phyloP scores from a whole-genome alignment of 805 yeast genomes.

The Hanseniaspora taiwanica region DNA sequence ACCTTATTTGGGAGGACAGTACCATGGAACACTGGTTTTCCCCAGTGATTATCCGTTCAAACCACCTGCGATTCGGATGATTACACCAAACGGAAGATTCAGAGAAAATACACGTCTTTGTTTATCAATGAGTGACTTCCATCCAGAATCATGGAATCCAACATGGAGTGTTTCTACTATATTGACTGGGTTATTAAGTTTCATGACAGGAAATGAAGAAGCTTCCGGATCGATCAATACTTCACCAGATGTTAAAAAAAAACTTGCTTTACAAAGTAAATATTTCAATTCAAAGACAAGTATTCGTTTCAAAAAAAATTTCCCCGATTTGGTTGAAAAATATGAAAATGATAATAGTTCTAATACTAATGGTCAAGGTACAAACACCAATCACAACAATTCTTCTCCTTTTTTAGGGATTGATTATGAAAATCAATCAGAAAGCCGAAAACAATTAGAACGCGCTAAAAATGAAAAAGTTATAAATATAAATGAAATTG shows the following conservation, averaged over 20 bases:
- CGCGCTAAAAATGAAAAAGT: slow-evolving; percentile 22
- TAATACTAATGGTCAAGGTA: slow-evolving; percentile 3
- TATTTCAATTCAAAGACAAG: slow-evolving; percentile 46
- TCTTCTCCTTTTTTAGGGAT: slow-evolving; percentile 2
- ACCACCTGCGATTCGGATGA: slow-evolving; percentile 82
- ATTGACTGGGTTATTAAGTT: slow-evolving; percentile 72
- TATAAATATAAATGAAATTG: slow-evolving; percentile 26
- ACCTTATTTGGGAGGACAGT: slow-evolving; percentile 76
- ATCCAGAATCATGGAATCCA: slow-evolving; percentile 93
- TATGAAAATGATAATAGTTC: slow-evolving; percentile 10
- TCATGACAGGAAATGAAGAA: slow-evolving; percentile 78
- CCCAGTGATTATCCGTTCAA: slow-evolving; percentile 82
- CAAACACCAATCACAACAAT: slow-evolving; percentile 5
- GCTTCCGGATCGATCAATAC: slow-evolving; percentile 76
- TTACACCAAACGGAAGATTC: slow-evolving; percentile 84
- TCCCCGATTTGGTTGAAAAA: slow-evolving; percentile 48
- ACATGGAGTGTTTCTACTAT: slow-evolving; percentile 91
- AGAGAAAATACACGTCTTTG: slow-evolving; percentile 71
- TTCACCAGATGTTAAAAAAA: slow-evolving; percentile 40
- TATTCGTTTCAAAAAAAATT: slow-evolving; percentile 43
- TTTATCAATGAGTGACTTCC: slow-evolving; percentile 87
- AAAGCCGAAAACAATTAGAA: slow-evolving; percentile 9
- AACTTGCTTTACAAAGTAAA: slow-evolving; percentile 45
- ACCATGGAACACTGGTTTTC: slow-evolving; percentile 76
- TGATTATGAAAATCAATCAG: slow-evolving; percentile 3